These are phyloP conservation scores for Canavalia gladiata DNA, from an alignment of 306 rosid species.

Conservation along the genomic window DNA sequence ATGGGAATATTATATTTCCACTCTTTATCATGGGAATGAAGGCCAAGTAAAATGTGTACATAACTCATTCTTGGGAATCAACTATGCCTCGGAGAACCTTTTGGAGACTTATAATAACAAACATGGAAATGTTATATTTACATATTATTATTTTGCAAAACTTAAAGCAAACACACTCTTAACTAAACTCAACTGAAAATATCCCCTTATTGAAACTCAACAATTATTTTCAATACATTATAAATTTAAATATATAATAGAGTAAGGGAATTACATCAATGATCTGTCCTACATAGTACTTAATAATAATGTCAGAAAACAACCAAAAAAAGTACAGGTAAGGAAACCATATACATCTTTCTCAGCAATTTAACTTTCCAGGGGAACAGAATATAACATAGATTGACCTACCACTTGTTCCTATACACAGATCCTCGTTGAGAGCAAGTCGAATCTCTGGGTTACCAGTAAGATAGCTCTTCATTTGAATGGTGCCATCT, in stretches of 20 bases:
- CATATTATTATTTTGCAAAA: too few relatives aligned
- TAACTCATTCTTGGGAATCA: too few relatives aligned
- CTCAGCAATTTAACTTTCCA: conserved; percentile 35
- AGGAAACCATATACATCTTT: conserved; percentile 12
- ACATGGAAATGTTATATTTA: too few relatives aligned
- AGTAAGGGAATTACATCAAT: conserved; percentile 14
- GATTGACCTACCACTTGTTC: conserved; percentile 73
- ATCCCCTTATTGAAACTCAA: neutral
- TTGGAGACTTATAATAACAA: too few relatives aligned
- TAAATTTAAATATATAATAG: conserved; percentile 32
- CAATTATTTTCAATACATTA: conserved; percentile 29
- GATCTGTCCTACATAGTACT: conserved; percentile 4
- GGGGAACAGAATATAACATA: conserved; percentile 46
- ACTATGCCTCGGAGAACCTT: too few relatives aligned
- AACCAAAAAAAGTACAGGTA: conserved; percentile 39
- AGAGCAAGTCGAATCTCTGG: conserved; percentile 96
- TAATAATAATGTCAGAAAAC: conserved; percentile 16
- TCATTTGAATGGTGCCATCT: conserved; percentile 98
- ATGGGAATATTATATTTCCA: too few relatives aligned
- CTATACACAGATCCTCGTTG: conserved; percentile 86
- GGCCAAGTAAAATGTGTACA: too few relatives aligned
- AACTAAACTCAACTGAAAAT: conserved; percentile 30
- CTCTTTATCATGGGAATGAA: too few relatives aligned
- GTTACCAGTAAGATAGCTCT: conserved; percentile 92
- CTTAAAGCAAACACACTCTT: neutral